These are phyloP conservation scores for Comarum palustre DNA, from an alignment of 306 rosid genomes.

Conservation along the genomic window DNA sequence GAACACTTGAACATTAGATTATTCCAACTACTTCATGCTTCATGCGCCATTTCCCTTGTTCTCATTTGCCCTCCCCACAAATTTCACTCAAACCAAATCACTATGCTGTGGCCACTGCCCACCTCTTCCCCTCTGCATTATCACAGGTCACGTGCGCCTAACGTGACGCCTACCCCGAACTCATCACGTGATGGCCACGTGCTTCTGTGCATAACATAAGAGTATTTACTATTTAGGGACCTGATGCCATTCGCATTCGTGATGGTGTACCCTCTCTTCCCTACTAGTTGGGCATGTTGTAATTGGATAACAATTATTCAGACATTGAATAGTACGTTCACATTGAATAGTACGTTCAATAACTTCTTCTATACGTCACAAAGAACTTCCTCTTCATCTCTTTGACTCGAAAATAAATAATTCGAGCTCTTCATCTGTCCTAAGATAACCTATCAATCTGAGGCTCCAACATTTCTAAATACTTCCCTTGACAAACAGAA, in stretches of 20 bases:
- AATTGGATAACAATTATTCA: not conserved
- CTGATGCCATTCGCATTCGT: not conserved
- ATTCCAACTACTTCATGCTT: not conserved
- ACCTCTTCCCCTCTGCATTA: not conserved
- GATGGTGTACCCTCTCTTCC: not conserved
- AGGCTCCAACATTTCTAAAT: not conserved
- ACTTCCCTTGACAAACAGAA: too few species aligned
- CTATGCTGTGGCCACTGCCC: conserved; percentile 4
- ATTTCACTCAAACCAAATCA: conserved; percentile 14
- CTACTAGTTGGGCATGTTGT: not conserved
- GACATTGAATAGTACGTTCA: too few species aligned
- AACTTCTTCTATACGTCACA: not conserved
- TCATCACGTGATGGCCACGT: conserved; percentile 19
- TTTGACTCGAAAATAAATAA: too few species aligned
- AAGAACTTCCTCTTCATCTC: not conserved
- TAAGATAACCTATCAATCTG: not conserved
- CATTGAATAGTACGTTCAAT: not conserved
- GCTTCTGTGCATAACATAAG: not conserved
- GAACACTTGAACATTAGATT: conserved; percentile 1
- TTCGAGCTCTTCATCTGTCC: not conserved
- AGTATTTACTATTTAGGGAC: not conserved
- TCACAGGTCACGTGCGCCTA: conserved; percentile 27
- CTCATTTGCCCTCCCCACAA: conserved; percentile 6
- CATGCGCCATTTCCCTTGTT: not conserved
- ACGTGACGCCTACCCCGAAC: not conserved